Conservation (phyloP, 2,329 filamentous ascomycete genomes). For the Whalleya microplaca region DNA sequence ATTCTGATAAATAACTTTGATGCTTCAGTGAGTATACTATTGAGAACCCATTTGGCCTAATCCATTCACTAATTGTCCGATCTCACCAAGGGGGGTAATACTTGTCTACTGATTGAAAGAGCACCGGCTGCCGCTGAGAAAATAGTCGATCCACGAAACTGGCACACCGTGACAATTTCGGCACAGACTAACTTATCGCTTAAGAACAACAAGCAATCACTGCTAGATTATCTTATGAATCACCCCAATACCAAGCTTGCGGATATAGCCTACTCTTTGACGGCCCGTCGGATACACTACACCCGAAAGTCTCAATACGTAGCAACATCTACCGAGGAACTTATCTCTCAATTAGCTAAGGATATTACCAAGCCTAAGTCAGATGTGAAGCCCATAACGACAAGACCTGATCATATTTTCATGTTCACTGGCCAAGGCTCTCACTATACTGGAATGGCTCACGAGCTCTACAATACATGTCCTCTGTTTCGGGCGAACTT, state of each 20-base stretch:
- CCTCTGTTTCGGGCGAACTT: conserved; percentile 41
- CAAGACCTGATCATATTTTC: conserved; percentile 37
- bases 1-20: conserved; percentile 55
- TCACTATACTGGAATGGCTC: conserved; percentile 36
- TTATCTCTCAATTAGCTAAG: neutral
- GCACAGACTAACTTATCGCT: conserved; percentile 41
- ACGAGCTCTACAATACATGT: conserved; percentile 39
- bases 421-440: conserved; percentile 52
- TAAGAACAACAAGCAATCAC: conserved; percentile 45
- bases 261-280: conserved; percentile 58
- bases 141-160: conserved; percentile 43
- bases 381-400: too few species aligned
- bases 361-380: conserved; percentile 1
- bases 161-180: conserved; percentile 50
- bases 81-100: conserved; percentile 56
- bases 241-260: conserved; percentile 44
- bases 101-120: conserved; percentile 54
- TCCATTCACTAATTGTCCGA: too few species aligned
- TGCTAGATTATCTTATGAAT: conserved; percentile 47
- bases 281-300: conserved; percentile 48
- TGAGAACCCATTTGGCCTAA: too few species aligned
- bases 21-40: conserved; percentile 34
- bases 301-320: conserved; percentile 5
- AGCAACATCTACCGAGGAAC: neutral
- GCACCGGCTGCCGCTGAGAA: conserved; percentile 35